Evolutionary conservation across 352 stramenopile genomes (phyloP).

Genomic region (Globisporangium solare): DNA sequence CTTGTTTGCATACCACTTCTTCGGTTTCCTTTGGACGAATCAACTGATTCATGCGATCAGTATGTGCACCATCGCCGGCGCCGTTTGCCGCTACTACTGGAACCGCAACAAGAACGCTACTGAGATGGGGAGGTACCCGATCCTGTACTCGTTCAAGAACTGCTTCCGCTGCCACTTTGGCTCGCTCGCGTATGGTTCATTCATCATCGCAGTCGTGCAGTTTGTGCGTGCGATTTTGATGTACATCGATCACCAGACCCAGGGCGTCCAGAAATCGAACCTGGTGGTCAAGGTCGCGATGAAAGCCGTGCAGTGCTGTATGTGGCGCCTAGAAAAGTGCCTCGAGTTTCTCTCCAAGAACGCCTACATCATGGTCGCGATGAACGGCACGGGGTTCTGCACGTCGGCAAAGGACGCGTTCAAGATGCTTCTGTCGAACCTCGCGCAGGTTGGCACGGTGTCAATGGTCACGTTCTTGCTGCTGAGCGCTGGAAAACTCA

Average conservation of each 20-base stretch:
- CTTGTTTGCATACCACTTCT: constrained; percentile 85
- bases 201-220: constrained; percentile 96
- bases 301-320: constrained; percentile 87
- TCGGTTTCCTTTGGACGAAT: constrained; percentile 95
- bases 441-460: constrained; percentile 86
- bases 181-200: constrained; percentile 93
- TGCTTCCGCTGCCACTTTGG: constrained; percentile 92
- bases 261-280: constrained; percentile 76
- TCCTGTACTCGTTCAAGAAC: constrained; percentile 66
- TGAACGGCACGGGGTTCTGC: constrained; percentile 77
- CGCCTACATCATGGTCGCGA: constrained; percentile 89
- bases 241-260: constrained; percentile 92
- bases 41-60: constrained; percentile 95
- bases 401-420: constrained; percentile 89
- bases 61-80: constrained; percentile 92
- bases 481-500: constrained; percentile 91
- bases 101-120: constrained; percentile 50
- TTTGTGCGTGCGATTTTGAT: constrained; percentile 90
- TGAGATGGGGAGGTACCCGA: constrained; percentile 66
- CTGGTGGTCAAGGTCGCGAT: constrained; percentile 80
- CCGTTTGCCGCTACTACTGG: constrained; percentile 93
- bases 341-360: constrained; percentile 98
- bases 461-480: constrained; percentile 89
- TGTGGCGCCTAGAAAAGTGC: constrained; percentile 94
- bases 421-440: constrained; percentile 89